These are phyloP conservation scores for Camelina laxa DNA, from an alignment of 345 rosid species.

Conservation along the genomic window DNA sequence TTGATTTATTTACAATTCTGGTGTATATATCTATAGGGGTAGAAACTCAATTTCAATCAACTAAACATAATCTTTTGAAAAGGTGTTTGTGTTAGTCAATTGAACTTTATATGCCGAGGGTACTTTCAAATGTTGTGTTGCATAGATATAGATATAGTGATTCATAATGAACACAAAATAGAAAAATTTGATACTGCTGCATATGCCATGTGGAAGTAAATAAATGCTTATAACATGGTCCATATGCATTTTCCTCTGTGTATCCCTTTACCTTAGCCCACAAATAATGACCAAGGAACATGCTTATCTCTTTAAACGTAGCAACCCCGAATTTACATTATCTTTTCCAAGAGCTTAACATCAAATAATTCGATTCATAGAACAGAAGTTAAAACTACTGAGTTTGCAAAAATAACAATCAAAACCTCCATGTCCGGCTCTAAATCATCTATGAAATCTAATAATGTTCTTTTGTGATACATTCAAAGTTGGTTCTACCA, in stretches of 20 bases:
- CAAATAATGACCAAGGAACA: constrained; percentile 19
- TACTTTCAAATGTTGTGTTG: not conserved
- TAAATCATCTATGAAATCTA: not conserved
- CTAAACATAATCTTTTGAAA: not conserved
- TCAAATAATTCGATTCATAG: not conserved
- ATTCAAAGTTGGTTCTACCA: constrained; percentile 1
- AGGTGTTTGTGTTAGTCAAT: not conserved
- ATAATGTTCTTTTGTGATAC: too few species aligned
- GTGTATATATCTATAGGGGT: not conserved
- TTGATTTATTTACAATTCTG: not conserved
- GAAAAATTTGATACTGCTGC: not conserved
- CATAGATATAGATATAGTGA: not conserved
- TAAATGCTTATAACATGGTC: constrained; percentile 16
- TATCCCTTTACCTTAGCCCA: constrained; percentile 1
- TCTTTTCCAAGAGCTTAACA: not conserved
- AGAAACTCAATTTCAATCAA: not conserved
- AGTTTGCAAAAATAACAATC: not conserved
- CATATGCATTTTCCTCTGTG: not conserved
- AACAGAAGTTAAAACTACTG: not conserved
- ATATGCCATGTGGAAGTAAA: constrained; percentile 18
- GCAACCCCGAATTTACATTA: not conserved
- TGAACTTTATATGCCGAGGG: not conserved
- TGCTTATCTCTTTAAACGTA: constrained; percentile 7
- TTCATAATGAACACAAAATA: not conserved
- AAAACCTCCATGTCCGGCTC: not conserved